Evolutionary conservation across 345 rosid genomes (phyloP).

Genomic region (Ceriops tagal): DNA sequence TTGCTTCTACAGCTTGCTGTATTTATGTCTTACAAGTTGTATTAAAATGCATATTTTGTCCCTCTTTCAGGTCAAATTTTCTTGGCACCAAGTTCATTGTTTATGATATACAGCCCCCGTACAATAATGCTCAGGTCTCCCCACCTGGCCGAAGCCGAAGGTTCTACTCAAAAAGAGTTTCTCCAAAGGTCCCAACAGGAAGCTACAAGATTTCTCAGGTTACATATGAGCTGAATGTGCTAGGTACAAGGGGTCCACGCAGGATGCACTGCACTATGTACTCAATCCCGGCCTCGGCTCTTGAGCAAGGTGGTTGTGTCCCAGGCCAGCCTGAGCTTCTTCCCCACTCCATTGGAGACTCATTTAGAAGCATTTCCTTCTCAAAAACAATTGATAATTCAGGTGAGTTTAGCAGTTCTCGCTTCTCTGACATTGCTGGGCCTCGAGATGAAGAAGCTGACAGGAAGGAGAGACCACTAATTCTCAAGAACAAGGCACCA

Average conservation of each 20-base stretch:
- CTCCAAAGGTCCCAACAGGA: slow-evolving; percentile 22
- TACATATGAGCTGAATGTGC: slow-evolving; percentile 20
- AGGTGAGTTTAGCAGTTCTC: slow-evolving; percentile 19
- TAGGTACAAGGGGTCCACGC: slow-evolving; percentile 16
- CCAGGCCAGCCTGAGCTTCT: slow-evolving; percentile 21
- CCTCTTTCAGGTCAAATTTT: slow-evolving; percentile 16
- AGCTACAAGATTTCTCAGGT: slow-evolving; percentile 19
- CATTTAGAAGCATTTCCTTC: slow-evolving; percentile 18
- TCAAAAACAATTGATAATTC: slow-evolving; percentile 13
- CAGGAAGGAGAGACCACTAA: slow-evolving; percentile 13
- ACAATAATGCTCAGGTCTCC: slow-evolving; percentile 11
- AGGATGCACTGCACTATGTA: slow-evolving; percentile 27
- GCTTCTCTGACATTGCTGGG: slow-evolving; percentile 10
- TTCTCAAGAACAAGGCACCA: slow-evolving; percentile 18
- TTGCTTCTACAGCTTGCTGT: neutral
- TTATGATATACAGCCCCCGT: slow-evolving; percentile 19
- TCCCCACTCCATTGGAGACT: slow-evolving; percentile 15
- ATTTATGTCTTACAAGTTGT: neutral
- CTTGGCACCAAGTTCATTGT: slow-evolving; percentile 20
- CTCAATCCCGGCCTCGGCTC: slow-evolving; percentile 17
- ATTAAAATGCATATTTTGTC: neutral
- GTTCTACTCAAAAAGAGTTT: slow-evolving; percentile 20
- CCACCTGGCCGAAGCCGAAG: slow-evolving; percentile 22
- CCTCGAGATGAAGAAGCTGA: neutral
- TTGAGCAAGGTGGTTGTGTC: slow-evolving; percentile 16